A percentile compares a stretch with the other conserved stretches of the same genome.
Conservation (phyloP, 495 filamentous ascomycete genomes). For the Penicillium maclennaniae region DNA sequence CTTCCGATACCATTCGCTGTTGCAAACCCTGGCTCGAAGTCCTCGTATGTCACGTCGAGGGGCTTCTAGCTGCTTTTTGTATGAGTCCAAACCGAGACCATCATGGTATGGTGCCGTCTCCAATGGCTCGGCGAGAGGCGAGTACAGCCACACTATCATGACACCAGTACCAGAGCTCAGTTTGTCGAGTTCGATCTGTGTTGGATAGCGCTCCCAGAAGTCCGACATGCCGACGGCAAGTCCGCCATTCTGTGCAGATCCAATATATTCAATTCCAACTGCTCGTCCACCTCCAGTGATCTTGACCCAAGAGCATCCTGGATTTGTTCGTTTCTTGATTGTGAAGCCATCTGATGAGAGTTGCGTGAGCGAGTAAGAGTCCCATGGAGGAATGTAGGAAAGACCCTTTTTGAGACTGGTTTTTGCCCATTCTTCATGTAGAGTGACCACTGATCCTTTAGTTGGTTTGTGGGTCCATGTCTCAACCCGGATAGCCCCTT, state of each 20-base stretch:
- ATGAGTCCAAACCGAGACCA: slow-evolving; percentile 42
- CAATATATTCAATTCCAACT: slow-evolving; percentile 45
- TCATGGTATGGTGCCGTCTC: slow-evolving; percentile 49
- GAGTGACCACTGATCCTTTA: slow-evolving; percentile 2
- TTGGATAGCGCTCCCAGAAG: slow-evolving; percentile 52
- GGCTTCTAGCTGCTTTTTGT: slow-evolving; percentile 45
- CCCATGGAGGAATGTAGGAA: slow-evolving; percentile 43
- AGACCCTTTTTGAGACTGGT: slow-evolving; percentile 4
- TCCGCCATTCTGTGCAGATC: slow-evolving; percentile 41
- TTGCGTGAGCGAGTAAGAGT: slow-evolving; percentile 44
- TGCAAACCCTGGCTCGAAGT: slow-evolving; percentile 44
- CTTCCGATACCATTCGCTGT: slow-evolving; percentile 47
- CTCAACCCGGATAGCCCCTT: slow-evolving; percentile 38
- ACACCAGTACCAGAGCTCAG: slow-evolving; percentile 32
- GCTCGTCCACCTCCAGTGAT: slow-evolving; percentile 43
- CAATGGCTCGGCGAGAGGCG: slow-evolving; percentile 42
- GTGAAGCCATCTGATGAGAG: slow-evolving; percentile 49
- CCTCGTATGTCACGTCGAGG: slow-evolving; percentile 54
- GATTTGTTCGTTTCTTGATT: slow-evolving; percentile 46
- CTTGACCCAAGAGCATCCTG: slow-evolving; percentile 47
- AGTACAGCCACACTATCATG: slow-evolving; percentile 50
- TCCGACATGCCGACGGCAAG: slow-evolving; percentile 44
- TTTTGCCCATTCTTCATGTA: slow-evolving; percentile 10
- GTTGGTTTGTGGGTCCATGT: slow-evolving; percentile 28
- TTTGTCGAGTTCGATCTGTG: slow-evolving; percentile 40